Conservation (phyloP, 2,329 filamentous ascomycete genomes). For the Fusarium xylarioides region DNA sequence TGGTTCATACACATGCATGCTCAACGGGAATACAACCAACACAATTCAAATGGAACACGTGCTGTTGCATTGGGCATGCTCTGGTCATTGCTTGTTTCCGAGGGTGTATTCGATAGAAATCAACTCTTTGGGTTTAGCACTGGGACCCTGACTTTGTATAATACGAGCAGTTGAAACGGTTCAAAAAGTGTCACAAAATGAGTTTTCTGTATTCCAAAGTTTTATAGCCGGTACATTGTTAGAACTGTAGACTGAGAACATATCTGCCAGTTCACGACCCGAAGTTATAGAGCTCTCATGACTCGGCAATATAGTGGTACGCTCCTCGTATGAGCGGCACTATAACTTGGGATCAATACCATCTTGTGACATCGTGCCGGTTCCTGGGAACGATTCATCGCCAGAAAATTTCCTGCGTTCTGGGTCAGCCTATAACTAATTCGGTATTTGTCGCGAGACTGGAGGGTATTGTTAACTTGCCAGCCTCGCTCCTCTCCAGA, state of each 20-base stretch:
- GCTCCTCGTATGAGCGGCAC: constrained; percentile 5
- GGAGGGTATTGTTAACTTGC: constrained; percentile 58
- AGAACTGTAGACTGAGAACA: neutral
- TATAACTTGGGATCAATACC: constrained; percentile 47
- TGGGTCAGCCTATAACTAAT: constrained; percentile 28
- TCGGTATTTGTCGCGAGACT: constrained; percentile 18
- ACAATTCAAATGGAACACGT: neutral
- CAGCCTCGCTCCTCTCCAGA: constrained; percentile 88
- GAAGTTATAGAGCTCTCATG: neutral
- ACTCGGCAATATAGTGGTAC: constrained; percentile 5
- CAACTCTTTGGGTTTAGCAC: constrained; percentile 3
- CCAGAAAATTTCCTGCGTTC: constrained; percentile 58
- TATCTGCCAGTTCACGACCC: neutral
- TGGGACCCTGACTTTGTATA: neutral
- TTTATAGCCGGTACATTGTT: constrained; percentile 18
- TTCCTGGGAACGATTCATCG: constrained; percentile 63
- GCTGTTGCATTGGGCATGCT: neutral
- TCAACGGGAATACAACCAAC: too few species aligned
- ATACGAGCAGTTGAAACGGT: neutral
- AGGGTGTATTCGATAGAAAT: neutral
- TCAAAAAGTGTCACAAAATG: neutral
- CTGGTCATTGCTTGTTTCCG: neutral
- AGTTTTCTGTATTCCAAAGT: neutral
- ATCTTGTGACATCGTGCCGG: constrained; percentile 48
- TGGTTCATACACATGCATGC: neutral